A percentile compares a stretch with the other conserved stretches of the same genome.
Conservation (phyloP, 805 yeast genomes). For the Saccharomyces mikatae region DNA sequence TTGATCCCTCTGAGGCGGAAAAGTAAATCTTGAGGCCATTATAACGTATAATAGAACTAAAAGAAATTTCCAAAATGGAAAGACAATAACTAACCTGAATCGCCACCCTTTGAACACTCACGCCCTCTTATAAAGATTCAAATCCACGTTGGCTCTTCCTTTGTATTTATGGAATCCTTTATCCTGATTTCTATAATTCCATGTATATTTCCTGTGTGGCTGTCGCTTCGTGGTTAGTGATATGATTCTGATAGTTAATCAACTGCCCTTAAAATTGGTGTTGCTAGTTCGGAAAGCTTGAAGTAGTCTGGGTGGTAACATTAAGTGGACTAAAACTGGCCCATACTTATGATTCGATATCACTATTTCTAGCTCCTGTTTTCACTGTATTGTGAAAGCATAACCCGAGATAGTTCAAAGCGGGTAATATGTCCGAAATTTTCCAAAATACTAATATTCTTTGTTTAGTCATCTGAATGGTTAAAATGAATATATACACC, state of each 20-base stretch:
- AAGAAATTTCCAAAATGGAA: not conserved
- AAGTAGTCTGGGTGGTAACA: no score
- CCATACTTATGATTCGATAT: not conserved
- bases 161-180: not conserved
- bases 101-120: not conserved
- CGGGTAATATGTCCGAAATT: not conserved
- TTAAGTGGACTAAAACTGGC: not conserved
- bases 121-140: not conserved
- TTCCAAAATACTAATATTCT: not conserved
- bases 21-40: constrained; percentile 26
- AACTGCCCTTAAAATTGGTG: not conserved
- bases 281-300: not conserved
- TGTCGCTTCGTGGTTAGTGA: not conserved
- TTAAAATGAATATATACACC: not conserved
- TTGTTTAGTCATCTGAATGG: not conserved
- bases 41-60: not conserved
- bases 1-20: constrained; percentile 16
- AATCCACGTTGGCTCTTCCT: not conserved
- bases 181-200: not conserved
- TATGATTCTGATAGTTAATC: not conserved
- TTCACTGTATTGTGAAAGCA: not conserved
- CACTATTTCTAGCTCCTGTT: no score
- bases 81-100: not conserved
- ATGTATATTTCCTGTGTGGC: not conserved
- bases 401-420: not conserved